Evolutionary conservation across 2,329 filamentous ascomycete genomes (phyloP), one percentile per base, ranked within the genome.

Genomic region (Fusarium sp.): DNA sequence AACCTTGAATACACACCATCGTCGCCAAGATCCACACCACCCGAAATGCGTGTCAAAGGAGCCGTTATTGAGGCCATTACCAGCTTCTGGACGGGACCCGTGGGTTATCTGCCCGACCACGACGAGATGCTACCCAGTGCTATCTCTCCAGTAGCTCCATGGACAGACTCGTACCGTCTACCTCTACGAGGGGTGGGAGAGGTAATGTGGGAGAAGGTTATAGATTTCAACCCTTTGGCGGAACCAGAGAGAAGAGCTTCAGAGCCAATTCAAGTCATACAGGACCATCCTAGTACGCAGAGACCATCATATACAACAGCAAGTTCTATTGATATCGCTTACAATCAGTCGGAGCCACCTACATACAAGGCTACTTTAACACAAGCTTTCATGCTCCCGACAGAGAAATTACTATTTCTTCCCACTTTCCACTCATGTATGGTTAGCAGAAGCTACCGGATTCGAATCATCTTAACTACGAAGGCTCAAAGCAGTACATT

Each of bases 391-490:
- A 13, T 2, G 2, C 45, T 64, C 12, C 40, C 62, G 1, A 41
- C 44, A 3, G 20, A 41, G 15, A 58, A 51, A 8, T 16, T 24
- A 1, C 2, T 58, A 1, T 65, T 64, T 3, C 38, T 65, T 10
- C 62, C 59, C 1, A 65, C 59, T 0, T 65, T 65, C 3, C 41
- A 65, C 18, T 65, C 62, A 1, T 65, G 59, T 9, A 18, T 58
- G 10, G 11, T 65, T 5, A 65, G 62, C n/a, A 45, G 59, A 22
- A 58, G 30, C 4, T 65, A 64, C 15, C 45, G 30, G 1, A 15
- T 64, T 27, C 13, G 18, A n/a, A 4, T 65, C 2, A 58, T 9
- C 6, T 9, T 65, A 15, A 20, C 45, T 7, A 13, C 34, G 6
- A 22, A 3, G 8, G 18, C 16, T 9, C n/a, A 34, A 29, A 41